Conservation (phyloP, 495 filamentous ascomycete species). For the Poronia punctata region DNA sequence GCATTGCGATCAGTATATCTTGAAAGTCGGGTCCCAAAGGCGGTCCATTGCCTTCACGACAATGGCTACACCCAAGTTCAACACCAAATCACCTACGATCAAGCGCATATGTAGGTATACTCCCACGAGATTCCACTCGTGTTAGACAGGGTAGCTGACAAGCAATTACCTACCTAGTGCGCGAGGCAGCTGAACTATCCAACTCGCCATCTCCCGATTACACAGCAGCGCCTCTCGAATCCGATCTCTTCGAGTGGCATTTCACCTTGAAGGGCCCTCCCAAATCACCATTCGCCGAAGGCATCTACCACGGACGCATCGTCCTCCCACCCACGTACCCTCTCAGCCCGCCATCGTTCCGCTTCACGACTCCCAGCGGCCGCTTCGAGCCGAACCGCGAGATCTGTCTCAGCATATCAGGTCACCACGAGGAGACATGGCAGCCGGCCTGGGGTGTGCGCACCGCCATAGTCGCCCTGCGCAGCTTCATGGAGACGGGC, state of each 20-base stretch:
- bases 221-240: slow-evolving; percentile 71
- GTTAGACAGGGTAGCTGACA: slow-evolving; percentile 17
- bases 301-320: slow-evolving; percentile 95
- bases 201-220: slow-evolving; percentile 71
- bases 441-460: slow-evolving; percentile 95
- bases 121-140: slow-evolving; percentile 4
- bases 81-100: slow-evolving; percentile 74
- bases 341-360: slow-evolving; percentile 81
- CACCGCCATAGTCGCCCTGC: slow-evolving; percentile 63
- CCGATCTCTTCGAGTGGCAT: slow-evolving; percentile 97
- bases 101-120: slow-evolving; percentile 59
- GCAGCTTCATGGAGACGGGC: slow-evolving; percentile 70
- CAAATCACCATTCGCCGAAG: slow-evolving; percentile 63
- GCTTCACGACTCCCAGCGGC: slow-evolving; percentile 86
- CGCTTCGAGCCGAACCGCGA: slow-evolving; percentile 96
- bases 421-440: slow-evolving; percentile 97
- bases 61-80: slow-evolving; percentile 47
- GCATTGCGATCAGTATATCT: too few relatives aligned
- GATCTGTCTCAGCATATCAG: slow-evolving; percentile 88
- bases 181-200: slow-evolving; percentile 81
- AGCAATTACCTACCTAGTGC: slow-evolving; percentile 43
- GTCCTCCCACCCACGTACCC: slow-evolving; percentile 83
- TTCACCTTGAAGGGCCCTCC: slow-evolving; percentile 94
- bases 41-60: too few relatives aligned
- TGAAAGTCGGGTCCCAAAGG: too few relatives aligned